phyloP scores from a whole-genome alignment of 495 filamentous ascomycete genomes.

The Articulospora tetracladia region DNA sequence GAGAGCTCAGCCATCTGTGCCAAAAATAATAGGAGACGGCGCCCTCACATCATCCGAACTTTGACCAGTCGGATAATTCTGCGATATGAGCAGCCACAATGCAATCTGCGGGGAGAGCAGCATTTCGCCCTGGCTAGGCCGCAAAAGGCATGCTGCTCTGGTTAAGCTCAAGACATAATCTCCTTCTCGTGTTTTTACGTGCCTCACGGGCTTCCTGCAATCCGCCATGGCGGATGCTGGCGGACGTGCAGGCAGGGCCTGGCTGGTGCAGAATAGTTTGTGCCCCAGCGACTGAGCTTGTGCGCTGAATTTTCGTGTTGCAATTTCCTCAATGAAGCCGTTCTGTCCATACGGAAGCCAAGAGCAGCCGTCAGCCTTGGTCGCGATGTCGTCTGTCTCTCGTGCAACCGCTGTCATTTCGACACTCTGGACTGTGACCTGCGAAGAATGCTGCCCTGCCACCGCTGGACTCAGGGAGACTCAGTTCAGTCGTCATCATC shows the following conservation, averaged over 20 bases:
- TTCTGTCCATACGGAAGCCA: neutral
- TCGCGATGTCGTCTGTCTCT: neutral
- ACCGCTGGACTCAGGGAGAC: no score
- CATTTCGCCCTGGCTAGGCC: constrained; percentile 1
- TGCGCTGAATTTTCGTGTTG: neutral
- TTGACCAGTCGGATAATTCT: neutral
- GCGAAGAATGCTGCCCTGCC: no score
- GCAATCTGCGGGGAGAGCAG: neutral
- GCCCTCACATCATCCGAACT: neutral
- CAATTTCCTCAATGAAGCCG: neutral
- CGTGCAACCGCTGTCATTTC: neutral
- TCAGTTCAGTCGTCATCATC: neutral
- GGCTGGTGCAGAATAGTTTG: neutral
- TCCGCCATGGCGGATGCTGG: neutral
- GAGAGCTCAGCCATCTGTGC: neutral
- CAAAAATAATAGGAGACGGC: neutral
- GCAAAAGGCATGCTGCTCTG: neutral
- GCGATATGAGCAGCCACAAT: neutral
- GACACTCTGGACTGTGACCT: neutral
- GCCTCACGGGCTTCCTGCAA: neutral
- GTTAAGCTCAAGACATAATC: neutral
- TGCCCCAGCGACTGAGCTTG: neutral
- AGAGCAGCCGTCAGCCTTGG: neutral
- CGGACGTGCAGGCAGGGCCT: neutral
- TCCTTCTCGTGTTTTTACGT: neutral